Base-by-base conservation (phyloP, 2,329 filamentous ascomycete genomes). In the Macrophomina pseudophaseolina region DNA sequence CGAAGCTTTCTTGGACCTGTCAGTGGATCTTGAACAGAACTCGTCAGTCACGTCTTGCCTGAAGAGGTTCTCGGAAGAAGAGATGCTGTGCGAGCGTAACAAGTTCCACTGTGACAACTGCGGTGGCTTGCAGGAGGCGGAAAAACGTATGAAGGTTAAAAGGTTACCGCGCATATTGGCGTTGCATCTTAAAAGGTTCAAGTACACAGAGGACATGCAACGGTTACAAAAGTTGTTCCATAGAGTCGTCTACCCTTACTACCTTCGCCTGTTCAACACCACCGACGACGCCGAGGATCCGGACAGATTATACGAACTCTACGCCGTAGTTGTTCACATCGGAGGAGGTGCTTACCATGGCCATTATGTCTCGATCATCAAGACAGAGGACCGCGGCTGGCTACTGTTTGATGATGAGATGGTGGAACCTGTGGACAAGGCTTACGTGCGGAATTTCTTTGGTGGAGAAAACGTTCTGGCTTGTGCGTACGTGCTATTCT, bases 61-160 rank as follows among this genome's bases (percentile, higher is more conserved):
- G 70, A 88, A 92, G 67, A 97, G 97, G 74, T 99, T 99, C 74
- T 99, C 95, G 0, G 93, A 95, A 53, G 95, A 98, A 74, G 95
- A 99, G 79, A 97, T 98, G 93, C 86, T 99, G 67, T 98, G 95
- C 75, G 95, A 99, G 81, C 87, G 94, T 68, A 98, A 99, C 83
- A 99, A 99, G 76, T 99, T 99, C 71, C 94, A 99, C 76, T 99
- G 95, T 80, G 95, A 99, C 77, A 94, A 94, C 73, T 99, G 95
- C 72, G 95, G 95, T 64, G 95, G 95, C 2, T 82, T 99, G 65
- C 95, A 99, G 79, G 95, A 99, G 80, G 95, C 95, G 0, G 95
- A 99, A 79, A 99, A 98, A 83, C 88, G 95, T 70, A 99, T 99
- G 95, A 99, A 98, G 83, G 94, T 99, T 72, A 98, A 99, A 82